Base-by-base conservation (phyloP, 371 early-diverging fungal genomes). In the Zancudomyces culisetae region DNA sequence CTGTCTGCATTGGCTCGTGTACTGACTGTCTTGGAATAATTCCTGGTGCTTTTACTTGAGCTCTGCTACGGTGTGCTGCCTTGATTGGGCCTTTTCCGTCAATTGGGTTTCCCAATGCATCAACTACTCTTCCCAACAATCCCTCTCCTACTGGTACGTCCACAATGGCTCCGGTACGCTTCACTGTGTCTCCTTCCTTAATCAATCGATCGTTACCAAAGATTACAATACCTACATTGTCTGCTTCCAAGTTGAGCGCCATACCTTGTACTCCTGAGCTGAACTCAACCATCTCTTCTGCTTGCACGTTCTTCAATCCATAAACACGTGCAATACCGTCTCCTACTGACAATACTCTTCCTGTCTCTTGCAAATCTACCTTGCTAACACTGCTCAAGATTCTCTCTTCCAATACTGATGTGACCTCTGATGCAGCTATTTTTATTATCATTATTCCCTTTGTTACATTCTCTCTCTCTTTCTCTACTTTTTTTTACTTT, bases 301-400 rank as follows among this genome's bases (percentile, higher is more conserved):
- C 93, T 76, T 95, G 92, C 65, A 80, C 79, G 74, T 95, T 95
- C 79, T 86, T 87, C 69, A 95, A 77, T 56, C 95, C 95, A 55
- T 90, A 92, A 60, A 95, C 91, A 81, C 93, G 90, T 59, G 94
- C 95, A 75, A 95, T 93, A 90, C 95, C 95, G 75, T 93, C 94
- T 80, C 94, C 93, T 63, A 94, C 88, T 66, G 91, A 90, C 69
- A 94, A 74, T 55, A 94, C 94, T 64, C 93, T 85, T 55, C 94
- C 94, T 56, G 91, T 92, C 74, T 92, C 91, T 67, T 87, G 82
- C 59, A 93, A 76, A 65, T 93, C 87, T 62, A 79, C 77, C 59
- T 73, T 70, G 60, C 72, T 63, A 68, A 72, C 66, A 55, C 82
- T 73, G 55, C 89, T 88, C 53, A 81, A 77, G 68, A 93, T 93